These are phyloP conservation scores for Stemphylium beticola DNA, from an alignment of 2,329 filamentous ascomycete species.

Conservation along the genomic window DNA sequence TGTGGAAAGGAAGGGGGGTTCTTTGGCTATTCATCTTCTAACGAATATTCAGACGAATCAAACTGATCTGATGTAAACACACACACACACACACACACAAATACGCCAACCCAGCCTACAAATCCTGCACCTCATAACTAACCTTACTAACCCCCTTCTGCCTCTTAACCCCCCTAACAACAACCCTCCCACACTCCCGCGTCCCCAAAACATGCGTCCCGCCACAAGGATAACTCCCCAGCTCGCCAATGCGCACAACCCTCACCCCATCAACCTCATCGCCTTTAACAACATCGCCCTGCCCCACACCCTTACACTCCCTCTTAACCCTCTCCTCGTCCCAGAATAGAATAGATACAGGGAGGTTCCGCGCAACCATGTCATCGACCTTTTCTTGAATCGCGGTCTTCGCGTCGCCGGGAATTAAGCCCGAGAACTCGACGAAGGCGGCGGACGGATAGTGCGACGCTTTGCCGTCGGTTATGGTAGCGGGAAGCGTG, in stretches of 20 bases:
- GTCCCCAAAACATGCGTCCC: slow-evolving; percentile 74
- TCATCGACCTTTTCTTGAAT: slow-evolving; percentile 69
- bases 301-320: slow-evolving; percentile 47
- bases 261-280: slow-evolving; percentile 53
- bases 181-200: slow-evolving; percentile 64
- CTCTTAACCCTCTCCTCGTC: slow-evolving; percentile 64
- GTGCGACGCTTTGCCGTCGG: slow-evolving; percentile 75
- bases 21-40: too few relatives aligned
- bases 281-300: slow-evolving; percentile 41
- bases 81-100: too few relatives aligned
- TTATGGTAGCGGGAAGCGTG: slow-evolving; percentile 52
- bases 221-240: slow-evolving; percentile 75
- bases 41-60: too few relatives aligned
- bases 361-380: slow-evolving; percentile 55
- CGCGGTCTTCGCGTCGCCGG: slow-evolving; percentile 52
- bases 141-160: slow-evolving; percentile 69
- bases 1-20: too few relatives aligned
- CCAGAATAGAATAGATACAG: slow-evolving; percentile 68
- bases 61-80: too few relatives aligned
- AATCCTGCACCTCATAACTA: slow-evolving; percentile 46
- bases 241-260: slow-evolving; percentile 72
- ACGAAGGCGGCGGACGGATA: slow-evolving; percentile 71
- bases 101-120: not conserved
- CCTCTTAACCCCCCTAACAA: slow-evolving; percentile 70
- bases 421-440: slow-evolving; percentile 71